These are phyloP conservation scores for Monosporascus ibericus DNA, from an alignment of 2,329 filamentous ascomycete species.

Conservation along the genomic window DNA sequence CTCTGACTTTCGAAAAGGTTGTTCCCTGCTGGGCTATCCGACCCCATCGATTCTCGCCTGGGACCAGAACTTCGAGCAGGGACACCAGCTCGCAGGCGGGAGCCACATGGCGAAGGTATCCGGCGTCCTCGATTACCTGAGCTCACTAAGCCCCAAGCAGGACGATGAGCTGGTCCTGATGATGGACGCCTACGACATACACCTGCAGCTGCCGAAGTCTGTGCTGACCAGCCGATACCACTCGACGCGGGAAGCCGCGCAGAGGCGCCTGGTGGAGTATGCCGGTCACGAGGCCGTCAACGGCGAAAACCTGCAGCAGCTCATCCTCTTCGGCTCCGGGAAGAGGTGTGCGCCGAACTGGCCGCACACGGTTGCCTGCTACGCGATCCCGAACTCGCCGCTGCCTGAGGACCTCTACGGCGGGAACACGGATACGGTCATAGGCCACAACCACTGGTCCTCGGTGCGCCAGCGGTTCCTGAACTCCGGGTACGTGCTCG, in stretches of 20 bases:
- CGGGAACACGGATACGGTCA: not conserved
- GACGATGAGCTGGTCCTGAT: conserved; percentile 1
- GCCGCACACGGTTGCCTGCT: not conserved
- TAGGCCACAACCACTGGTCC: not conserved
- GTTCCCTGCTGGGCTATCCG: not conserved
- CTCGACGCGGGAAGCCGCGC: not conserved
- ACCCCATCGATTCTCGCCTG: not conserved
- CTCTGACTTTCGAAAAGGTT: not conserved
- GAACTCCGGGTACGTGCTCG: not conserved
- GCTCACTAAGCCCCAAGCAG: not conserved
- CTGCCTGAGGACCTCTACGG: not conserved
- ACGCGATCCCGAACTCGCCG: not conserved
- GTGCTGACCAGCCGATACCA: not conserved
- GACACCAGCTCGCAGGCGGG: not conserved
- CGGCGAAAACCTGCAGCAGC: not conserved
- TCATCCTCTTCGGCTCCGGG: not conserved
- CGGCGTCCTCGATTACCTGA: not conserved
- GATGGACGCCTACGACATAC: not conserved
- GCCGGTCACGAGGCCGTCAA: not conserved
- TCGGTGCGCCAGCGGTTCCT: not conserved
- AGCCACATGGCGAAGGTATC: not conserved
- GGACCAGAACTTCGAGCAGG: not conserved
- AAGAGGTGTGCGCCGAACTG: not conserved
- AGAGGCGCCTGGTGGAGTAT: not conserved
- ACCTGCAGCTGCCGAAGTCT: not conserved